Conservation (phyloP, 768 basidiomycete genomes). For the Tylopilus subfusipes region DNA sequence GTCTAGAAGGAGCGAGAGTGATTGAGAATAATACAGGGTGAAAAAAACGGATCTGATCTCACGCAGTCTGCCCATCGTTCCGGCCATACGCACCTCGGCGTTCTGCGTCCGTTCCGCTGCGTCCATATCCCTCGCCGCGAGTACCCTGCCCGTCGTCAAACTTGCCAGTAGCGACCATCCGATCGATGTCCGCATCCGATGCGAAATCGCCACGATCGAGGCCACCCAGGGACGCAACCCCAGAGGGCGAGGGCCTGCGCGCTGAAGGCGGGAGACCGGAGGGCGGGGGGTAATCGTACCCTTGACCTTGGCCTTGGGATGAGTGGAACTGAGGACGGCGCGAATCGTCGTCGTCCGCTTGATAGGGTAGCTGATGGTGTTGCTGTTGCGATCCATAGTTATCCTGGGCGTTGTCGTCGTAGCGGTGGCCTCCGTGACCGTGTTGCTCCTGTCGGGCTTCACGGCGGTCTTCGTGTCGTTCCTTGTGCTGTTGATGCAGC, state of each 20-base stretch:
- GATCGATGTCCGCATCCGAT: constrained; percentile 25
- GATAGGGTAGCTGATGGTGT: background rate
- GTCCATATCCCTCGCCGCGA: background rate
- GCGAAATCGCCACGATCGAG: constrained; percentile 27
- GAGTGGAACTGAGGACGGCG: constrained; percentile 2
- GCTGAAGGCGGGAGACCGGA: constrained; percentile 2
- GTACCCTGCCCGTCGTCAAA: background rate
- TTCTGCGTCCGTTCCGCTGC: background rate
- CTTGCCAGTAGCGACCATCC: constrained; percentile 19
- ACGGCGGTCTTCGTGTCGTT: constrained; percentile 6
- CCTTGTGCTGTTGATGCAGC: constrained; percentile 4
- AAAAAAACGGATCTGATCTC: background rate
- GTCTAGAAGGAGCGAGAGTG: background rate
- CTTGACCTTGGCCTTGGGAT: background rate
- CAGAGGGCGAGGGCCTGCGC: background rate
- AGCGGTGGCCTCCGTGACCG: constrained; percentile 3
- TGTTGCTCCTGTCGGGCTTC: background rate
- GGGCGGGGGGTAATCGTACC: background rate
- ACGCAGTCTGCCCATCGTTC: constrained; percentile 12
- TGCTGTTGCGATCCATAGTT: background rate
- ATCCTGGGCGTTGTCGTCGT: background rate
- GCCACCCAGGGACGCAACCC: constrained; percentile 8
- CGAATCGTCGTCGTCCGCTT: background rate
- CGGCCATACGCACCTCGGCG: background rate
- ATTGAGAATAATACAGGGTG: background rate